Evolutionary conservation across 2,329 filamentous ascomycete species (phyloP), one percentile per base, ranked within the genome.

Genomic region (Neoarthrinium moseri): DNA sequence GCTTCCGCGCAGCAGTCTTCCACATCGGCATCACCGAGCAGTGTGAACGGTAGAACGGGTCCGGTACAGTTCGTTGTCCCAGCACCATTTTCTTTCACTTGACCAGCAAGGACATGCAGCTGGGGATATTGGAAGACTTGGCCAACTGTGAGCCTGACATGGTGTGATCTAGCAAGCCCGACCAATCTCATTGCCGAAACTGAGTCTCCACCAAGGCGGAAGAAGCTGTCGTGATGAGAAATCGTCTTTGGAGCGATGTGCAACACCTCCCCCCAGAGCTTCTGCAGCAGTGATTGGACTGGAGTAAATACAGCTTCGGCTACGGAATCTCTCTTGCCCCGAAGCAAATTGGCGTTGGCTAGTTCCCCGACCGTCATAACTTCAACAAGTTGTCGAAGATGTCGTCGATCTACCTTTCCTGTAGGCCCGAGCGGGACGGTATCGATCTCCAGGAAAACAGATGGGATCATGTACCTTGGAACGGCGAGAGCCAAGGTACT

Each of bases 141-240:
- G 6, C 12, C 15, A 18, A 23, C 35, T 21, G 35, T 21, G 7
- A 38, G 13, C 8, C 18, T n/a, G 8, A 38, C 5, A 15, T 22
- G 8, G 15, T 22, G 18, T 20, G 7, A 8, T 20, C 35, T n/a
- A 11, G 35, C 35, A 10, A 12, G 8, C 10, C 15, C n/a, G 13
- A 23, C 17, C 6, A 38, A 5, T 12, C 10, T 11, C 35, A 38
- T 38, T 10, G 35, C 35, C 10, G 10, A 6, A n/a, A 34, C 18
- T 8, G 32, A 34, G n/a, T 34, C 32, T 8, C 32, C 32, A 11
- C 32, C 32, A 3, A 34, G 35, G 35, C 35, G 15, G 10, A 38
- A 21, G 18, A 38, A 38, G 35, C 35, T 38, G 35, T 38, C 35
- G 10, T 18, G n/a, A n/a, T n/a, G n/a, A n/a, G n/a, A n/a, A n/a